Evolutionary conservation across 1,284 basidiomycete species (phyloP), one percentile per base, ranked within the genome.

Genomic region (Leccinum pseudoinsigne): DNA sequence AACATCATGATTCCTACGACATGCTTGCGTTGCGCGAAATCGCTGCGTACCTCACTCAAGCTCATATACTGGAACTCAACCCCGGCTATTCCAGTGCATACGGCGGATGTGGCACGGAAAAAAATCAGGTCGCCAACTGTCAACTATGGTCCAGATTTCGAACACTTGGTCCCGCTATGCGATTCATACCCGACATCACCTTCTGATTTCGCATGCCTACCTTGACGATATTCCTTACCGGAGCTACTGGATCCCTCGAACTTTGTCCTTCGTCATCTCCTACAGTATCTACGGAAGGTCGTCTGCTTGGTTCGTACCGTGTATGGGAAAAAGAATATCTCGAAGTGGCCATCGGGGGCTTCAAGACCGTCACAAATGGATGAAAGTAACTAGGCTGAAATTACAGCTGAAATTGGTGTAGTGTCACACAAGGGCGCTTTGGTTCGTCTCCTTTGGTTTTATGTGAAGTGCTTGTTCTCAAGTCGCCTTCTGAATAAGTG

Each of bases 401-500:
- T 98, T 14, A 85, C 89, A 0, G 73, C 80, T 36, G 91, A 97
- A 74, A 87, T 89, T 0, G 95, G 98, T 74, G 87, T 88, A 1
- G 83, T 99, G 34, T 75, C 99, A 61, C 97, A 99, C 77, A 99
- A 99, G 72, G 97, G 97, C 55, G 97, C 97, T 23, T 80, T 98
- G 74, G 97, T 95, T 69, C 68, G 90, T 79, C 14, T 18, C 38
- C 14, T 26, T 38, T 26, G 11, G 4, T 18, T 58, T 53, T 42
- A 45, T 26, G 51, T 14, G 51, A 16, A 4, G 6, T 31, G 7
- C 26, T 23, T 61, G 28, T 54, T 31, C 60, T 64, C 38, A 64
- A 16, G 60, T 28, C 11, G 9, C 21, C 34, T 1, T 40, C 34
- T 55, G 31, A 14, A 11, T 66, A 94, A 92, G 93, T 99, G 16